Percentiles rank a stretch among this genome's conserved stretches.
These are phyloP conservation scores for Dictyophora rubrovolvata DNA, from an alignment of 768 basidiomycete species.

Conservation along the genomic window DNA sequence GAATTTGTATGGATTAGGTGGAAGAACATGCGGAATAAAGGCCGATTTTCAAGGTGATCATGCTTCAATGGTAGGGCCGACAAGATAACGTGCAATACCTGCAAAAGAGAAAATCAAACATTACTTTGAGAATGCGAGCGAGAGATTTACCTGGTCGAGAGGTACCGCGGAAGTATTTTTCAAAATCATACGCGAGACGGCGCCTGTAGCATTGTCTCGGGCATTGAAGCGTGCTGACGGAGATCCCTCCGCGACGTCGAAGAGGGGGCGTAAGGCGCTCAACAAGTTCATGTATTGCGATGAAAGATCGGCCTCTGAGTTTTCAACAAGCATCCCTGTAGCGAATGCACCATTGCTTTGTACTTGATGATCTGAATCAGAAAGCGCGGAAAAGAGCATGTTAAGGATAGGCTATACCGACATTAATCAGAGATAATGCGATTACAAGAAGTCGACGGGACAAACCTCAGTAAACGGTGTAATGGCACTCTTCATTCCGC, in stretches of 20 bases:
- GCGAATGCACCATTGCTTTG: constrained; percentile 96
- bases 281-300: constrained; percentile 75
- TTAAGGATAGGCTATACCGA: constrained; percentile 47
- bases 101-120: constrained; percentile 19
- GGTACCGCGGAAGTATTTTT: constrained; percentile 74
- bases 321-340: constrained; percentile 80
- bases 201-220: constrained; percentile 94
- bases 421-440: too few species aligned
- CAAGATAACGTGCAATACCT: constrained; percentile 81
- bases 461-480: constrained; percentile 64
- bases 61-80: constrained; percentile 75
- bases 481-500: constrained; percentile 78
- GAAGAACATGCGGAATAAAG: constrained; percentile 85
- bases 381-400: constrained; percentile 74
- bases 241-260: constrained; percentile 53
- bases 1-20: constrained; percentile 74
- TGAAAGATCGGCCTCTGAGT: constrained; percentile 72
- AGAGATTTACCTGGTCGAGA: constrained; percentile 38
- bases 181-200: constrained; percentile 78
- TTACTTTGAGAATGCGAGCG: neutral
- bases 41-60: constrained; percentile 83
- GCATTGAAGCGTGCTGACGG: constrained; percentile 68
- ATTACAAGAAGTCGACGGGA: neutral
- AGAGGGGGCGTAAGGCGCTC: constrained; percentile 69
- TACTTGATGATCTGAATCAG: constrained; percentile 84